Percentiles rank a stretch among this genome's conserved stretches.
Evolutionary conservation across 225 moss, liverwort and hornwort species (phyloP).

Genomic region (Asterella californica): DNA sequence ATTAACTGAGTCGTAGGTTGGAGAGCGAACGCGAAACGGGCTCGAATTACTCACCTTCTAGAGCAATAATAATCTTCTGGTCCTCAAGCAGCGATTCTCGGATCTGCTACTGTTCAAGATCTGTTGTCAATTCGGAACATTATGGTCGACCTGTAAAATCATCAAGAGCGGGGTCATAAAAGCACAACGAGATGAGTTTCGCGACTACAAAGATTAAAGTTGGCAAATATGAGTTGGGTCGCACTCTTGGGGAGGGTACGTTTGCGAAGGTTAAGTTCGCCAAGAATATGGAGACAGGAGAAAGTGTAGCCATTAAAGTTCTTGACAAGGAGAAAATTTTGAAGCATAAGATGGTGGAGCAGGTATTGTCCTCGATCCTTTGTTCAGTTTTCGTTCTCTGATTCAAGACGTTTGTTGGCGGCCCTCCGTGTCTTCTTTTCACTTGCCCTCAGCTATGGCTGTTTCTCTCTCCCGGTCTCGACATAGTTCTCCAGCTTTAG

Average conservation of each 20-base stretch:
- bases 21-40: not conserved
- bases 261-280: conserved; percentile 54
- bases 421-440: too few relatives aligned
- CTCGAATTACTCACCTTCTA: not conserved
- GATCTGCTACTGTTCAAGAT: conserved; percentile 10
- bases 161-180: not conserved
- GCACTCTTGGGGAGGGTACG: conserved; percentile 48
- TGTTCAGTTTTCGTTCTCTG: not conserved
- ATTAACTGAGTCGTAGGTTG: not conserved
- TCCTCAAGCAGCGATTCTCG: not conserved
- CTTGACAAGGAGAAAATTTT: conserved; percentile 51
- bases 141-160: conserved; percentile 16
- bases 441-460: not conserved
- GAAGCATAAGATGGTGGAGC: conserved; percentile 55
- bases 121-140: conserved; percentile 9
- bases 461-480: not conserved
- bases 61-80: conserved; percentile 6
- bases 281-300: conserved; percentile 37
- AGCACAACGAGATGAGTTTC: conserved; percentile 30
- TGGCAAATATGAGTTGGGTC: conserved; percentile 52
- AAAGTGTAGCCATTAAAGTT: conserved; percentile 49
- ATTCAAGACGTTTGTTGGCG: not conserved
- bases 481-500: not conserved
- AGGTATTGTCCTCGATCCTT: conserved; percentile 26
- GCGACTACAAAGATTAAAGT: conserved; percentile 28